Evolutionary conservation across 352 stramenopile genomes (phyloP).

Genomic region (Pythium sp.): DNA sequence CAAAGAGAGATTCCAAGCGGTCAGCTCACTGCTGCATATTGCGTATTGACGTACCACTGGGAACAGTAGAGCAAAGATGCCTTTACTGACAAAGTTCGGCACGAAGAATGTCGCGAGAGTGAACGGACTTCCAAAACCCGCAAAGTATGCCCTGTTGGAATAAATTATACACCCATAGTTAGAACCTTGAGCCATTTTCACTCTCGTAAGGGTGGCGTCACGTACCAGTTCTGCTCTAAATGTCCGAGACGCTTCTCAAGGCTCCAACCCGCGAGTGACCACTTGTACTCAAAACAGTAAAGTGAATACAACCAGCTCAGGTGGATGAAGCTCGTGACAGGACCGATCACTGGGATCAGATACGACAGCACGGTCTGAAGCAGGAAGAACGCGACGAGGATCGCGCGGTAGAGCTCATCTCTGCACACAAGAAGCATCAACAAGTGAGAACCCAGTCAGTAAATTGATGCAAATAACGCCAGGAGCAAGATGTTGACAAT

Average conservation of each 20-base stretch:
- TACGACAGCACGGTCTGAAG: constrained; percentile 84
- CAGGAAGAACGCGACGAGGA: constrained; percentile 85
- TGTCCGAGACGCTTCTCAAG: constrained; percentile 73
- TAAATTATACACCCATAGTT: neutral
- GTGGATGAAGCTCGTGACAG: constrained; percentile 78
- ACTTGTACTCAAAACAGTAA: constrained; percentile 92
- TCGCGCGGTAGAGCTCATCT: constrained; percentile 83
- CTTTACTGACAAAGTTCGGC: constrained; percentile 89
- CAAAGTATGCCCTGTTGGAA: constrained; percentile 70
- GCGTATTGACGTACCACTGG: constrained; percentile 51
- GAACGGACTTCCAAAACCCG: constrained; percentile 83
- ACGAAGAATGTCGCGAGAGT: constrained; percentile 88
- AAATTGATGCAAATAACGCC: neutral
- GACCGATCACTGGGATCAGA: constrained; percentile 70
- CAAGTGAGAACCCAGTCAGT: neutral
- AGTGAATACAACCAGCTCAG: constrained; percentile 87
- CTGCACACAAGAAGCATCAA: constrained; percentile 22
- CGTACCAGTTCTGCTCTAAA: constrained; percentile 82
- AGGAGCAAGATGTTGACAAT: constrained; percentile 1
- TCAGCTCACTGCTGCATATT: neutral
- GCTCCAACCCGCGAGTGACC: constrained; percentile 83
- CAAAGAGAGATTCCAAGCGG: neutral
- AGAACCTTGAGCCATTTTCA: neutral
- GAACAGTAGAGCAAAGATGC: constrained; percentile 86
- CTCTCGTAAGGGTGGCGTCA: neutral